These are phyloP conservation scores for Mycena capillaripes DNA, from an alignment of 768 basidiomycete genomes.

Conservation along the genomic window DNA sequence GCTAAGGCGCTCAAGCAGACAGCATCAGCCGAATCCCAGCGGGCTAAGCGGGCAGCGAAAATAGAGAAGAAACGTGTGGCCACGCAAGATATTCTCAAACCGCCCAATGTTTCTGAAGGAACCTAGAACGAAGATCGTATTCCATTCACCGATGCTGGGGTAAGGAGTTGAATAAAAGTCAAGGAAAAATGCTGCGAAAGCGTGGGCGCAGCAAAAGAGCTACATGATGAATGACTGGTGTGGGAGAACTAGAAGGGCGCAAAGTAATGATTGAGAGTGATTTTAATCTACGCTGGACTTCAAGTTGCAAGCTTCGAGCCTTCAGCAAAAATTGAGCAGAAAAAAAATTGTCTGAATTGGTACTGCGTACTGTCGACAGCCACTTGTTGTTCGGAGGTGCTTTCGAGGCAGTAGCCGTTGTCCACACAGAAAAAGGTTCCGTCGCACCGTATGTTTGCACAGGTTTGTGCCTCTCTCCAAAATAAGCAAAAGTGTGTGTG, in stretches of 20 bases:
- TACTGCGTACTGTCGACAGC: too few relatives aligned
- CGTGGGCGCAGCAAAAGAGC: conserved; percentile 79
- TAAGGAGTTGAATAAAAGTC: conserved; percentile 86
- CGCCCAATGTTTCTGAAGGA: conserved; percentile 80
- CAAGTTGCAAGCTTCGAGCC: too few relatives aligned
- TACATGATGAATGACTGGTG: conserved; percentile 86
- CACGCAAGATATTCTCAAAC: conserved; percentile 86
- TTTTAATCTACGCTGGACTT: conserved; percentile 22
- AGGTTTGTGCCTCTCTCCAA: too few relatives aligned
- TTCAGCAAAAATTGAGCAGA: too few relatives aligned
- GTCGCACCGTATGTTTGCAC: too few relatives aligned
- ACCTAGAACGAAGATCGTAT: conserved; percentile 89
- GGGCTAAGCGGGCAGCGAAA: conserved; percentile 77
- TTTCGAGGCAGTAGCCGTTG: too few relatives aligned
- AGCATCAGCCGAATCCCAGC: conserved; percentile 73
- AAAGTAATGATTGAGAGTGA: neutral
- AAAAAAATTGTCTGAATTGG: too few relatives aligned
- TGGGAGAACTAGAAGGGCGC: conserved; percentile 55
- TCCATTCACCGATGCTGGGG: conserved; percentile 86
- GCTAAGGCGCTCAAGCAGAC: conserved; percentile 88
- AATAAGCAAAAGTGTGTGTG: too few relatives aligned
- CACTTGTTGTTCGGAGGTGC: too few relatives aligned
- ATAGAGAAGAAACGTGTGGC: conserved; percentile 87
- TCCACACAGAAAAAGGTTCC: too few relatives aligned
- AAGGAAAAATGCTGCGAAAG: conserved; percentile 85